Base-by-base conservation (phyloP, 1,139 yeast species). In the Pichiaceae sp. region DNA sequence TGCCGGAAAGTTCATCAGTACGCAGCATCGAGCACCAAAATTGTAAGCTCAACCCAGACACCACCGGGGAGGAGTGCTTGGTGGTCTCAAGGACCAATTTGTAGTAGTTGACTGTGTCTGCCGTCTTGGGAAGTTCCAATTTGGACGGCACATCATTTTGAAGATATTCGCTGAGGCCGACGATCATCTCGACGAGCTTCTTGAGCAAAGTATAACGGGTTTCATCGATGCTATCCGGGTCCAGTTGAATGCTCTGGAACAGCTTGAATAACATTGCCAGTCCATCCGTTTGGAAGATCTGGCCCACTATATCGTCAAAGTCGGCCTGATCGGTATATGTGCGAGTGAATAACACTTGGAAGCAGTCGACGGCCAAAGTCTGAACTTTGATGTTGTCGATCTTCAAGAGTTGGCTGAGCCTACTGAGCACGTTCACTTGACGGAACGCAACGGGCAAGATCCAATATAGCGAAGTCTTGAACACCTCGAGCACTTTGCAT, bases 1-100 rank as follows among this genome's bases (percentile, higher is more conserved):
- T 68, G 18, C 72, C 64, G 42, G 75, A 66, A 35, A 84, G 66
- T 41, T 81, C 89, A 48, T 87, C 96, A 40, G 78, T 76, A 49
- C 98, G 70, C 36, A 91, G 63, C 45, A 91, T 77, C 1, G 93
- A 77, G 40, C 95, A 89, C 98, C 98, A 93, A 65, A 91, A 83
- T 54, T 89, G 96, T 40, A 91, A 63, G 0, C 96, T 84, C 27
- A 89, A 68, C 0, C 96, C 96, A 37, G 95, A 82, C 3, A 91
- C 78, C n/a, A 91, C 82, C 41, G 91, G 67, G 50, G 95, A 83
- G 26, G 87, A 83, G 53, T 87, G 93, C 49, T 69, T 72, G 0
- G 96, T 84, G 1, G 96, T 86, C 33, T 76, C 72, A 33, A 91
- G 64, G 4, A 93, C 87, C 29, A 93, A 68, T 39, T 72, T 70